Base-by-base conservation (phyloP, 1,284 basidiomycete species). In the Tilletia horrida region DNA sequence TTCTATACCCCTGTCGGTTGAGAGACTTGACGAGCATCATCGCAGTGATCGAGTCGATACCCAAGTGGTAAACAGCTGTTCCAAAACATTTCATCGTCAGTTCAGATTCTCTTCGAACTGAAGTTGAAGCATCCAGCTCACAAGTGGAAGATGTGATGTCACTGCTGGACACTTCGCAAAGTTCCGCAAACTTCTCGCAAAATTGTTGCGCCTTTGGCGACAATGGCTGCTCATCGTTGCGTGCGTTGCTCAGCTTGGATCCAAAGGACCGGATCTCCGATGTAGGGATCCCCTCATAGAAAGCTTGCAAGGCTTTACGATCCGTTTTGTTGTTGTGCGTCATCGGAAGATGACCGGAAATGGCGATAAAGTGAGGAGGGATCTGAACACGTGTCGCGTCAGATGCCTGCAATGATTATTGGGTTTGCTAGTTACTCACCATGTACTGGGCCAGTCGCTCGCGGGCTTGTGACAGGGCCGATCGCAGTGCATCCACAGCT, bases 241-340 rank as follows among this genome's bases (percentile, higher is more conserved):
- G 27, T 23, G 67, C 66, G 13, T 61, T 69, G 14, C 69, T 66
- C 25, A 63, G 55, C 66, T 64, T 65, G 1, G 64, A 52, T 23
- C 69, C 68, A n/a, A 74, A 62, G 13, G 66, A 44, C 1, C 66
- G 67, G 18, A 75, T 63, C 63, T 62, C 45, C 1, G 63, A 31
- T 0, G 67, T 63, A n/a, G 74, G 71, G 35, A 76, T 21, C 0
- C 18, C n/a, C 18, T 50, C 50, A 57, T 75, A 78, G 59, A 69
- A 65, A 2, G 29, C 27, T 0, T 71, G 67, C 50, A 80, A 59
- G 0, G 74, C 73, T 57, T 69, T 70, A 50, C 68, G 69, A 48
- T 81, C 78, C 7, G 73, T 70, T 70, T 81, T 81, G 73, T 79
- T 79, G 72, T 81, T 81, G 40, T 76, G 74, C 21, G 76, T 81